Evolutionary conservation across 169 alveolate genomes (phyloP), one percentile per base, ranked within the genome.

Genomic region (Plasmodium chabaudi): DNA sequence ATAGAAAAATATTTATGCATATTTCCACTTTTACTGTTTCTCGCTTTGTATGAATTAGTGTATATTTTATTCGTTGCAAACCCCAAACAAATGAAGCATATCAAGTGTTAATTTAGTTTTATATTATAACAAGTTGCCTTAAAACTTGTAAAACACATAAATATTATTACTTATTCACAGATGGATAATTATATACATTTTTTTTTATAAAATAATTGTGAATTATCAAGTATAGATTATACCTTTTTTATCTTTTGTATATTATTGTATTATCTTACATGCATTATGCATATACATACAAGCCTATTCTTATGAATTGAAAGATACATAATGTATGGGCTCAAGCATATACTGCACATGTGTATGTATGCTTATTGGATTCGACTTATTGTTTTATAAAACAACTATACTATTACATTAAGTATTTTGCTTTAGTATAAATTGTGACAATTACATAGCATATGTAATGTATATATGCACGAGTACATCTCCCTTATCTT

Each of bases 61-160:
- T 51, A 70, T 70, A 70, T 47, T 39, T 70, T 51, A 70, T 7
- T 70, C 13, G 13, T 70, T 70, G 25, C 25, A 59, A 70, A 70
- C 19, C 49, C 19, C 23, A 51, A 70, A 21, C 3, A 69, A 34
- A 15, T 57, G 9, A 9, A 57, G 1, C 34, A 17, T n/a, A 57
- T 23, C 13, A 57, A 15, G 65, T 57, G 65, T 9, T 57, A 57
- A 57, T 57, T 6, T 51, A 15, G n/a, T 2, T 13, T 49, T 49
- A 70, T 70, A 25, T 51, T 70, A 56, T 49, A 17, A 39, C 17
- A 70, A 10, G 27, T 49, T 70, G 13, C 34, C 19, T 68, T 44
- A 55, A 19, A n/a, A 68, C 64, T 1, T 19, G 60, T 68, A 46
- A 25, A 49, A 68, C 17, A 68, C 64, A 39, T 51, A 51, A 46